phyloP scores from a whole-genome alignment of 352 stramenopile species.

The Phytophthora syringae region DNA sequence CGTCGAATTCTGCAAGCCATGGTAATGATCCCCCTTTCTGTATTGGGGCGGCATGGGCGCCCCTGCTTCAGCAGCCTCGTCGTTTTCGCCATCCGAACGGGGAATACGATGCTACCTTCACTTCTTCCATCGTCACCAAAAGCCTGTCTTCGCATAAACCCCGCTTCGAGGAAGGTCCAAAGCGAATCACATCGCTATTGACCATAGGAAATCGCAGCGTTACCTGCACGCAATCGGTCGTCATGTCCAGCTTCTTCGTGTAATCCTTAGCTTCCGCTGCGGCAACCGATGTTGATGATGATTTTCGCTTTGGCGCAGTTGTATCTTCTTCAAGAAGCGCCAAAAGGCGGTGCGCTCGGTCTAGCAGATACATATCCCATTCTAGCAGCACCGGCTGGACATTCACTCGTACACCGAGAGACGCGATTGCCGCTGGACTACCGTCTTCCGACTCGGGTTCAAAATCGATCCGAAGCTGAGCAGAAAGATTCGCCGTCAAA shows the following conservation, averaged over 20 bases:
- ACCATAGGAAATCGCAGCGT: conserved; percentile 87
- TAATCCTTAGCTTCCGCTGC: conserved; percentile 30
- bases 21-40: conserved; percentile 39
- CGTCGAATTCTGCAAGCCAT: conserved; percentile 76
- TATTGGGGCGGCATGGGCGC: conserved; percentile 24
- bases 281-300: background rate
- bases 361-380: conserved; percentile 89
- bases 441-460: conserved; percentile 36
- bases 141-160: conserved; percentile 86
- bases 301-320: conserved; percentile 23
- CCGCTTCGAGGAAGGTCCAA: conserved; percentile 76
- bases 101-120: conserved; percentile 54
- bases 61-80: conserved; percentile 18
- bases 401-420: conserved; percentile 68
- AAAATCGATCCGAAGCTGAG: conserved; percentile 71
- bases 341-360: conserved; percentile 77
- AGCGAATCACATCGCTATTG: conserved; percentile 82
- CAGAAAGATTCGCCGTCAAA: conserved; percentile 71
- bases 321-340: conserved; percentile 70
- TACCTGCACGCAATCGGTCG: conserved; percentile 75
- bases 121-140: conserved; percentile 66
- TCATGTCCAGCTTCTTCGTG: conserved; percentile 69
- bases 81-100: background rate
- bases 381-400: conserved; percentile 80
- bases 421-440: conserved; percentile 37